Percentiles rank a stretch among this genome's conserved stretches.
Evolutionary conservation across 2,329 filamentous ascomycete genomes (phyloP).

Genomic region (Hortaea werneckii): DNA sequence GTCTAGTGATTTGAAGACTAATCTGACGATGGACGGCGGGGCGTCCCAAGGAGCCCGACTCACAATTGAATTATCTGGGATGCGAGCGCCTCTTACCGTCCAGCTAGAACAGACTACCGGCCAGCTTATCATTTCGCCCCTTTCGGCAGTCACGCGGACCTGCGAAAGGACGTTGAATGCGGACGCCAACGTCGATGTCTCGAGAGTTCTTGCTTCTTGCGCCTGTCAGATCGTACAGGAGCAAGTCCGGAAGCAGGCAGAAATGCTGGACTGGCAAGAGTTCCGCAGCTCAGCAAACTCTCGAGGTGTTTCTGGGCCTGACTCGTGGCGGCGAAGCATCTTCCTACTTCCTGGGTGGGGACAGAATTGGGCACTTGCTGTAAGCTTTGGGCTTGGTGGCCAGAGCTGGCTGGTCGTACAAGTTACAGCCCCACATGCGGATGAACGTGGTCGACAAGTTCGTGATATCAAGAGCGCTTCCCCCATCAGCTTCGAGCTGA

Average conservation of each 20-base stretch:
- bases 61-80: slow-evolving; percentile 57
- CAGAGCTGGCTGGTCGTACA: slow-evolving; percentile 72
- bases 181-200: slow-evolving; percentile 49
- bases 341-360: slow-evolving; percentile 60
- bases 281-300: slow-evolving; percentile 35
- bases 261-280: slow-evolving; percentile 54
- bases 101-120: slow-evolving; percentile 71
- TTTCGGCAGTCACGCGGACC: slow-evolving; percentile 28
- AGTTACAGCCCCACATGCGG: slow-evolving; percentile 33
- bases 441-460: slow-evolving; percentile 1
- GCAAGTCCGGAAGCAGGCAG: slow-evolving; percentile 50
- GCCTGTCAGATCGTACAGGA: slow-evolving; percentile 53
- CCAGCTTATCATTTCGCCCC: slow-evolving; percentile 58
- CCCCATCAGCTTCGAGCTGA: not conserved
- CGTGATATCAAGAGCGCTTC: slow-evolving; percentile 13
- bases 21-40: not conserved
- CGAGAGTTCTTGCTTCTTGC: slow-evolving; percentile 49
- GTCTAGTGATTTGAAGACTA: not conserved
- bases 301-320: slow-evolving; percentile 43
- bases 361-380: slow-evolving; percentile 59
- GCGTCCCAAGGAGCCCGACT: slow-evolving; percentile 50
- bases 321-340: slow-evolving; percentile 55
- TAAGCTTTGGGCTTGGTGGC: slow-evolving; percentile 59
- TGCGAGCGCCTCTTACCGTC: slow-evolving; percentile 47
- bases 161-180: slow-evolving; percentile 58